Conservation (phyloP, 352 stramenopile species). For the Peronospora farinosa region DNA sequence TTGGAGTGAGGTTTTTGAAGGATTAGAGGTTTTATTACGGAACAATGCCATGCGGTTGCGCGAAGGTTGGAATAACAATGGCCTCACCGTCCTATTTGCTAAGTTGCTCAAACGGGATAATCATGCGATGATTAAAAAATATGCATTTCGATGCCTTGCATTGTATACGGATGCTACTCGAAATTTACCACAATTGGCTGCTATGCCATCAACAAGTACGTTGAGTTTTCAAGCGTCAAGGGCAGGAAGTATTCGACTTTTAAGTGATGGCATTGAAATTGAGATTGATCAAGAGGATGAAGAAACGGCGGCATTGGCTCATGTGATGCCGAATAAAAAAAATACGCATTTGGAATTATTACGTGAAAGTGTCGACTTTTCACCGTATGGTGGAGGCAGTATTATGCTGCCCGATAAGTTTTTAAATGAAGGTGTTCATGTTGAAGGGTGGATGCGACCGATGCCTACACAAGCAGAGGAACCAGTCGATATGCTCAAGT, state of each 20-base stretch:
- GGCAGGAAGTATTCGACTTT: conserved; percentile 36
- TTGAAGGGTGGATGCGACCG: conserved; percentile 79
- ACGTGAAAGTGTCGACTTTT: conserved; percentile 81
- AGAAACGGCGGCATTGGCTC: conserved; percentile 23
- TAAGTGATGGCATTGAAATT: conserved; percentile 35
- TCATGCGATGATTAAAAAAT: conserved; percentile 86
- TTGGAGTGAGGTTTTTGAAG: conserved; percentile 87
- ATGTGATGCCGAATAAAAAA: conserved; percentile 35
- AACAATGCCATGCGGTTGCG: conserved; percentile 61
- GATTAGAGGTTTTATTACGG: conserved; percentile 73
- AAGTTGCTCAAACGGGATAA: conserved; percentile 84
- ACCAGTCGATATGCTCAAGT: conserved; percentile 86
- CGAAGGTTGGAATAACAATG: conserved; percentile 78
- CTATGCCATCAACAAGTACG: conserved; percentile 34
- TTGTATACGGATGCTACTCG: conserved; percentile 77
- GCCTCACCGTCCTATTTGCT: conserved; percentile 74
- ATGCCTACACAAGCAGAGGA: conserved; percentile 79
- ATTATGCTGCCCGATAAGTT: conserved; percentile 78
- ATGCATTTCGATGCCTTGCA: conserved; percentile 79
- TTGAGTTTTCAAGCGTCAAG: conserved; percentile 31
- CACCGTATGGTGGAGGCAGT: conserved; percentile 73
- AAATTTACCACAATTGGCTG: conserved; percentile 56
- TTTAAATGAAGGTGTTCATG: conserved; percentile 76
- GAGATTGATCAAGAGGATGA: conserved; percentile 45
- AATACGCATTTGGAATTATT: conserved; percentile 73